Evolutionary conservation across 257 asterid genomes (phyloP).

Genomic region (Capsicum rhomboideum): DNA sequence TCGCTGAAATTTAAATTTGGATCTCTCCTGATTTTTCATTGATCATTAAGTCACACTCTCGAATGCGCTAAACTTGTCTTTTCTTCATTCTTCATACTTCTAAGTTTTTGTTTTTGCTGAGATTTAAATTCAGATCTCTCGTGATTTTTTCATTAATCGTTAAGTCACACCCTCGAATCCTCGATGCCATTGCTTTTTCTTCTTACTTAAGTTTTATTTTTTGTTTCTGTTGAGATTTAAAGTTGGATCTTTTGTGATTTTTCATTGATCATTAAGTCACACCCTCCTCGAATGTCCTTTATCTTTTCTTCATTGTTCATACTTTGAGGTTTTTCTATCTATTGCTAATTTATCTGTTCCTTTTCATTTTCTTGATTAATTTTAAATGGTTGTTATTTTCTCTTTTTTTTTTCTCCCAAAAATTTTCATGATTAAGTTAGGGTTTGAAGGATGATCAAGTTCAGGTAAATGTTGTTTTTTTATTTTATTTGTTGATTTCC

Average conservation of each 20-base stretch:
- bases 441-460: neutral
- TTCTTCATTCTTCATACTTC: no score
- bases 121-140: neutral
- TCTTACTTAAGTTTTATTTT: no score
- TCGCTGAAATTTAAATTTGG: neutral
- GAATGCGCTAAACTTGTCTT: neutral
- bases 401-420: neutral
- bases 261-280: neutral
- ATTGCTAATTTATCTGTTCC: no score
- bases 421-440: neutral
- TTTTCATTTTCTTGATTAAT: neutral
- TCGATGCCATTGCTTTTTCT: no score
- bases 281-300: neutral
- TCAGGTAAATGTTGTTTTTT: neutral
- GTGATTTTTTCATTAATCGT: neutral
- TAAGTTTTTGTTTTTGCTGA: neutral
- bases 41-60: accelerated
- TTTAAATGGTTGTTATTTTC: neutral
- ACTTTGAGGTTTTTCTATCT: no score
- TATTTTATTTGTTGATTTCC: neutral
- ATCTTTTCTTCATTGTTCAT: no score
- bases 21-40: neutral
- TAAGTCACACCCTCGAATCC: neutral
- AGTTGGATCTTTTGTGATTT: neutral
- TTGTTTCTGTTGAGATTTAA: neutral